Conservation (phyloP, 352 stramenopile species). For the Pythium dissotocum region DNA sequence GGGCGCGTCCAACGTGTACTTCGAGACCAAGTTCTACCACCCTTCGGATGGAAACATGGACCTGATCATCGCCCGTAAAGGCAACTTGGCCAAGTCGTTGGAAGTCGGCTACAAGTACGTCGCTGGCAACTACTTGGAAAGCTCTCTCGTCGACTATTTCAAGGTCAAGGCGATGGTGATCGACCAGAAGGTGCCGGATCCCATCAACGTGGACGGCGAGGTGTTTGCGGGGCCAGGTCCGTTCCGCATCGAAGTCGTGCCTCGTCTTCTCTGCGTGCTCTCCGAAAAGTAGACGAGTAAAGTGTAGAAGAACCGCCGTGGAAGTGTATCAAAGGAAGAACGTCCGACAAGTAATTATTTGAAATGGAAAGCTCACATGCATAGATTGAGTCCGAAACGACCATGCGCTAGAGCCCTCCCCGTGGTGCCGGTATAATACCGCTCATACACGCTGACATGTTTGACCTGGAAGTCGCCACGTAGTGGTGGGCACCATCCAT, state of each 20-base stretch:
- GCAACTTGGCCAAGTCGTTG: constrained; percentile 40
- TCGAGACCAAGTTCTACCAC: constrained; percentile 79
- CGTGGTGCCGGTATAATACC: background rate
- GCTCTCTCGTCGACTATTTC: constrained; percentile 63
- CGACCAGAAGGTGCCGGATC: constrained; percentile 54
- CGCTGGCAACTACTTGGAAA: constrained; percentile 54
- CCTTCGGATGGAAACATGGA: constrained; percentile 82
- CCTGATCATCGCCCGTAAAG: constrained; percentile 68
- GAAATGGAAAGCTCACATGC: background rate
- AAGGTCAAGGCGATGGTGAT: constrained; percentile 83
- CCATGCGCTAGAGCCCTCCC: background rate
- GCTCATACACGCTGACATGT: background rate
- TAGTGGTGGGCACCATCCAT: background rate
- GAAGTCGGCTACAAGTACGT: constrained; percentile 61
- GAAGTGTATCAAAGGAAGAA: constrained; percentile 2
- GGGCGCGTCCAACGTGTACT: constrained; percentile 78
- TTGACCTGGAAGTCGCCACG: background rate
- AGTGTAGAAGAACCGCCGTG: background rate
- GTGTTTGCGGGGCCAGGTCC: constrained; percentile 59
- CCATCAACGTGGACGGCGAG: constrained; percentile 79
- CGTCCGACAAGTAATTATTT: background rate
- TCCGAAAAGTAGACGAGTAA: constrained; percentile 63
- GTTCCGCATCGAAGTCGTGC: constrained; percentile 77
- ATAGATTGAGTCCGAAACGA: background rate
- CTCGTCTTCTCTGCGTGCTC: constrained; percentile 64